Evolutionary conservation across 1,139 yeast genomes (phyloP).

Genomic region (Candida labiduridarum): DNA sequence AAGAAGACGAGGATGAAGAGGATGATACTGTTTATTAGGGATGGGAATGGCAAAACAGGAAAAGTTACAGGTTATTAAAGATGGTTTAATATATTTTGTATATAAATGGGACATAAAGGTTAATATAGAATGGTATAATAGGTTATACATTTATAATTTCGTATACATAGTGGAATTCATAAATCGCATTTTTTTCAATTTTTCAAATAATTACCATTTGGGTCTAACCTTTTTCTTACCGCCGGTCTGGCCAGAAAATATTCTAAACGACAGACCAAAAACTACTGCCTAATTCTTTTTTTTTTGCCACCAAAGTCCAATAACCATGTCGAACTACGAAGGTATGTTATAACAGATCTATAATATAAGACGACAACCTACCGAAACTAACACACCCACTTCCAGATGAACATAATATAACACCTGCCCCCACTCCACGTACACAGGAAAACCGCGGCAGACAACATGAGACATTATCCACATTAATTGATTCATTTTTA

Average conservation of each 20-base stretch:
- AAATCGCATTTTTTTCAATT: background rate
- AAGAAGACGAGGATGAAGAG: conserved; percentile 17
- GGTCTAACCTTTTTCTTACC: background rate
- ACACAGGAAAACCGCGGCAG: conserved; percentile 20
- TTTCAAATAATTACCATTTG: background rate
- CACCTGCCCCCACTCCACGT: conserved; percentile 3
- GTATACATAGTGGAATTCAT: background rate
- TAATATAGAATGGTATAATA: background rate
- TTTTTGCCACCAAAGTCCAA: conserved; percentile 3
- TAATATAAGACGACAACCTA: background rate
- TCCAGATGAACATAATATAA: conserved; percentile 20
- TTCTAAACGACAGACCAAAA: background rate
- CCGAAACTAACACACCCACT: conserved; percentile 21
- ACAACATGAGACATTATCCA: conserved; percentile 38
- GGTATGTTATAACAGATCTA: conserved; percentile 31
- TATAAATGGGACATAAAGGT: conserved; percentile 2
- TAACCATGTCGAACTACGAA: conserved; percentile 43
- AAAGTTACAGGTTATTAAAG: background rate
- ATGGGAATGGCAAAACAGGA: background rate
- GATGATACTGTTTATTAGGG: background rate
- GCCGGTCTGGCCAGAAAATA: background rate
- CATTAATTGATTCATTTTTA: conserved; percentile 40
- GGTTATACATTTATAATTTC: background rate
- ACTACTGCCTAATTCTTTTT: background rate
- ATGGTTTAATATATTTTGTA: background rate